These are phyloP conservation scores for Euphorbia pulcherrima DNA, from an alignment of 345 rosid species.

Conservation along the genomic window DNA sequence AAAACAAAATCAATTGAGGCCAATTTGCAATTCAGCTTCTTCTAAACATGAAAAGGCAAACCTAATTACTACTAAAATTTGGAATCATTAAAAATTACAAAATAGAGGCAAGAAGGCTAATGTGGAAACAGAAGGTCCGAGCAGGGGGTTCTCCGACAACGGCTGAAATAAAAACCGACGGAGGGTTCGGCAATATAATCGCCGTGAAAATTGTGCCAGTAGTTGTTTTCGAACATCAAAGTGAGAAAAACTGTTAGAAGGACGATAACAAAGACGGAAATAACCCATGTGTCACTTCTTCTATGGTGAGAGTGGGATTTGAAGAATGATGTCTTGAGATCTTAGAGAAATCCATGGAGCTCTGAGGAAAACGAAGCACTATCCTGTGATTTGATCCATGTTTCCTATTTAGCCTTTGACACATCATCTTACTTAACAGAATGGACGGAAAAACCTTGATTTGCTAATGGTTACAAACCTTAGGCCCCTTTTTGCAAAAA, in stretches of 20 bases:
- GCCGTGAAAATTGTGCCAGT: conserved; percentile 45
- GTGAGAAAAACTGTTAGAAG: conserved; percentile 57
- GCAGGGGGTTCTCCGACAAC: conserved; percentile 75
- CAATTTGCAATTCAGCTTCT: no score
- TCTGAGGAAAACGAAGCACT: conserved; percentile 17
- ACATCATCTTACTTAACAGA: no score
- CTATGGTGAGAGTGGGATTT: conserved; percentile 46
- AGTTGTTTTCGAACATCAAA: conserved; percentile 67
- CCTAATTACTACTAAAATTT: no score
- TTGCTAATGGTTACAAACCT: no score
- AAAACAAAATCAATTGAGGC: no score
- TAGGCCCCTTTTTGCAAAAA: no score
- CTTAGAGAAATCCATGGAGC: conserved; percentile 16
- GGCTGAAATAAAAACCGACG: conserved; percentile 75
- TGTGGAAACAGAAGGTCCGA: conserved; percentile 86
- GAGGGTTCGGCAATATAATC: conserved; percentile 45
- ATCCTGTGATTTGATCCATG: no score
- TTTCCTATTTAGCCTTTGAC: no score
- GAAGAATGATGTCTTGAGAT: conserved; percentile 54
- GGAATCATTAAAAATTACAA: neutral
- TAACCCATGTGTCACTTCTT: conserved; percentile 69
- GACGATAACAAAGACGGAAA: conserved; percentile 67
- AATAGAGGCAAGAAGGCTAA: conserved; percentile 22
- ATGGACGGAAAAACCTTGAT: no score
- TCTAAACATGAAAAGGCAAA: no score